Conservation (phyloP, 169 alveolate species). For the Plasmodium knowlesi region DNA sequence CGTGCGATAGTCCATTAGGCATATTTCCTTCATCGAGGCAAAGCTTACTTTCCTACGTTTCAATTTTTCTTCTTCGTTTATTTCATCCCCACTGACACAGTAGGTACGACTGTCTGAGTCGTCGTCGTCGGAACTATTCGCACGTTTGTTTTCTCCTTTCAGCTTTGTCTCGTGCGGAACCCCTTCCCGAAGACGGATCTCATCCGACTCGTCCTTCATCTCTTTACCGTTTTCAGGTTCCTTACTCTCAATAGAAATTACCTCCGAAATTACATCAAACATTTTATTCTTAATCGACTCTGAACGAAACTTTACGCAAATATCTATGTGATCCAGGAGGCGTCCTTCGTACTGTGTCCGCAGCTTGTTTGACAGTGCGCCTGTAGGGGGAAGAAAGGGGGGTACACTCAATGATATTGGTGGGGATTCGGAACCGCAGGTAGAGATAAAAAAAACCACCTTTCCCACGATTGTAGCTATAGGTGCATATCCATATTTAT, state of each 20-base stretch:
- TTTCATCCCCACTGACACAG: neutral
- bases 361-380: conserved; percentile 52
- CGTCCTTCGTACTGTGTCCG: conserved; percentile 32
- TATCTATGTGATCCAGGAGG: conserved; percentile 26
- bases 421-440: neutral
- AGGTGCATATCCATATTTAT: neutral
- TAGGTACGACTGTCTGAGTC: neutral
- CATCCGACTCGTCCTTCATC: neutral
- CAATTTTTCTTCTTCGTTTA: conserved; percentile 31
- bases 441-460: neutral
- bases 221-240: neutral
- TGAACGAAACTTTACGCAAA: conserved; percentile 20
- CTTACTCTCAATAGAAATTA: neutral
- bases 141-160: neutral
- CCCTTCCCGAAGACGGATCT: neutral
- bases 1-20: conserved; percentile 19
- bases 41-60: conserved; percentile 65
- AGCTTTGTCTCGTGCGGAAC: neutral
- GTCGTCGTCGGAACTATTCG: neutral
- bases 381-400: neutral
- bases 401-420: neutral
- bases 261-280: neutral
- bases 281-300: conserved; percentile 12
- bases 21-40: conserved; percentile 66
- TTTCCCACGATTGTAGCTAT: neutral